Base-by-base conservation (phyloP, 768 basidiomycete species). In the Trametes elegans region DNA sequence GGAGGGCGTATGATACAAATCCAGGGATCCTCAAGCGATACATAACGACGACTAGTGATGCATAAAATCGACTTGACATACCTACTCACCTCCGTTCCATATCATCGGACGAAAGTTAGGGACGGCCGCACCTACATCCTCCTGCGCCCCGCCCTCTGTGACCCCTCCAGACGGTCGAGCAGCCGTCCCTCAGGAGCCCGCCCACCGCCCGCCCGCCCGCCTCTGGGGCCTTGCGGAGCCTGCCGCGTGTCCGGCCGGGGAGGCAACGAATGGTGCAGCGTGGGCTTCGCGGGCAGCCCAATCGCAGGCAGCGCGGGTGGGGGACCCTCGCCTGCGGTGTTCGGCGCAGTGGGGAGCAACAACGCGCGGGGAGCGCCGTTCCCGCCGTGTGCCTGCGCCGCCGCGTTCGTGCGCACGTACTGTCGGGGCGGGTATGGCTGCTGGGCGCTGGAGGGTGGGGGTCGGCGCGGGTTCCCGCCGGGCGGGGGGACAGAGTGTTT, bases 381-480 rank as follows among this genome's bases (percentile, higher is more conserved):
- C 3, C 19, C 39, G 45, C 10, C 34, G 7, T 18, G 21, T 4
- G 45, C 19, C n/a, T n/a, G n/a, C n/a, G n/a, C n/a, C 9, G 13
- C 42, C 21, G 34, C 10, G 7, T 14, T 14, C 2, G 51, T 23
- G 8, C 42, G 42, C 2, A 35, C 1, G 34, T 53, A 44, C 2
- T 44, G 51, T 7, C 55, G 48, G 18, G 49, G 36, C 7, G 36
- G 41, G n/a, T 46, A 47, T 8, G 43, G 50, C 16, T 52, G 50
- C 26, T 57, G 49, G 1, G 44, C 43, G 23, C 23, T 36, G 7
- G 51, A 53, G 9, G 43, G 49, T 14, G 39, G 49, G 7, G 56
- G 50, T 13, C 44, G 49, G 7, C 49, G 36, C 0, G 26, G 23
- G 24, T 42, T 27, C 9, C n/a, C 21, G 13, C 42, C 27, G 5